Conservation (phyloP, 202 grass and related monocot species). For the Bolboschoenoplectus hybrid region DNA sequence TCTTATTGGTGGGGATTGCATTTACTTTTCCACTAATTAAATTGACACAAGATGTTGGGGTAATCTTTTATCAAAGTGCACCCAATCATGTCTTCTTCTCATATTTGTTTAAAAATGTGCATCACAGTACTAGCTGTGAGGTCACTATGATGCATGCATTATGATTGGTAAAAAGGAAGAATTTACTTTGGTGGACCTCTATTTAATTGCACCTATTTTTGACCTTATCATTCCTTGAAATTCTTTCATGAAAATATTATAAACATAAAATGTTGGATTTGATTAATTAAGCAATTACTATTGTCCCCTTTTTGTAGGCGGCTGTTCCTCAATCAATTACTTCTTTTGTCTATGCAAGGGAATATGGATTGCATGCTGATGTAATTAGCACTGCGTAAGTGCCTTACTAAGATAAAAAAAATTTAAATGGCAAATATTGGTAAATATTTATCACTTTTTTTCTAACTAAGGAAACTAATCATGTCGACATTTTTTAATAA, state of each 20-base stretch:
- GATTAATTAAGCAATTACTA: slow-evolving; percentile 32
- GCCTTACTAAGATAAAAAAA: slow-evolving; percentile 36
- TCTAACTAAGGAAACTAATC: slow-evolving; percentile 35
- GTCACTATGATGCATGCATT: slow-evolving; percentile 41
- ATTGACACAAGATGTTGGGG: slow-evolving; percentile 7
- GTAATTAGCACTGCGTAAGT: slow-evolving; percentile 96
- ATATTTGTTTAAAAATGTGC: slow-evolving; percentile 23
- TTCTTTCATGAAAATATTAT: slow-evolving; percentile 4
- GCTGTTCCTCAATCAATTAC: slow-evolving; percentile 92
- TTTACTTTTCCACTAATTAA: slow-evolving; percentile 36
- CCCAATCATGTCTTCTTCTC: slow-evolving; percentile 22
- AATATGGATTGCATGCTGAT: slow-evolving; percentile 87
- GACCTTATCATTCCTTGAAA: background rate
- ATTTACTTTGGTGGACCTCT: background rate
- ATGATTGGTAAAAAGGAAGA: background rate
- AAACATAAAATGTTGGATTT: slow-evolving; percentile 15
- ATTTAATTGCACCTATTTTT: background rate
- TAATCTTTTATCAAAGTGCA: slow-evolving; percentile 37
- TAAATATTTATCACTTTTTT: slow-evolving; percentile 31
- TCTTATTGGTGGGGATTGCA: slow-evolving; percentile 37
- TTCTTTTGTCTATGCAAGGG: slow-evolving; percentile 91
- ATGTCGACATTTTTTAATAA: slow-evolving; percentile 28
- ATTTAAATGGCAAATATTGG: slow-evolving; percentile 30
- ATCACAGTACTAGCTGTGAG: slow-evolving; percentile 14
- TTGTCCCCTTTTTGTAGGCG: slow-evolving; percentile 56